phyloP scores from a whole-genome alignment of 495 filamentous ascomycete species.

The Penicillium turbatum region DNA sequence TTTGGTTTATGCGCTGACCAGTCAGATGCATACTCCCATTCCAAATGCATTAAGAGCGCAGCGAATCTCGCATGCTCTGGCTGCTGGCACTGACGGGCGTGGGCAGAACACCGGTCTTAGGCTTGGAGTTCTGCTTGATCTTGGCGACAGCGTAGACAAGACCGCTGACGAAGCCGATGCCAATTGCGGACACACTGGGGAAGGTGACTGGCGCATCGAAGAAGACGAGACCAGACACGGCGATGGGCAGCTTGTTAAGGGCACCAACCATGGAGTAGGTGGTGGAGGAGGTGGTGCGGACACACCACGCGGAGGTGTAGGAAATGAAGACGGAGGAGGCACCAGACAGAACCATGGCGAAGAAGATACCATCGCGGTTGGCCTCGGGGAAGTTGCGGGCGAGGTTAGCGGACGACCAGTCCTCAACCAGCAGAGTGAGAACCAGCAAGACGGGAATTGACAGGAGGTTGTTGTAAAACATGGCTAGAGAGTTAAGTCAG shows the following conservation, averaged over 20 bases:
- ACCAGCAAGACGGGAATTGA: constrained; percentile 89
- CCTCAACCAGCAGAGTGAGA: constrained; percentile 77
- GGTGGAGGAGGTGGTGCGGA: constrained; percentile 91
- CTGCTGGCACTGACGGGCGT: constrained; percentile 84
- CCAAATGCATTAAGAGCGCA: constrained; percentile 45
- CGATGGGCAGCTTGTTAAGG: constrained; percentile 95
- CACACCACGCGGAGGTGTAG: constrained; percentile 97
- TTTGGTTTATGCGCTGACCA: constrained; percentile 11
- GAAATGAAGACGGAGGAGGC: constrained; percentile 96
- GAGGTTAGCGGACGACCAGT: constrained; percentile 88
- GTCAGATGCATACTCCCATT: constrained; percentile 6
- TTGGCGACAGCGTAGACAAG: constrained; percentile 92
- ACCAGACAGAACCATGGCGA: constrained; percentile 92
- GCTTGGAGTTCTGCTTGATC: constrained; percentile 71
- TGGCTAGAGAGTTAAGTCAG: constrained; percentile 57
- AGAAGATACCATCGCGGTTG: constrained; percentile 66
- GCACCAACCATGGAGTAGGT: constrained; percentile 99
- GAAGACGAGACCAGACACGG: constrained; percentile 85
- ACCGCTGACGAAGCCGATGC: constrained; percentile 84
- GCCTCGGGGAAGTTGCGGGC: constrained; percentile 79
- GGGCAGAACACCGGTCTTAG: constrained; percentile 59
- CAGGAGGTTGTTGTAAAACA: constrained; percentile 99
- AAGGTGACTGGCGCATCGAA: constrained; percentile 95
- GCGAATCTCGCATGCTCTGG: constrained; percentile 85
- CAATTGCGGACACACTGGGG: constrained; percentile 82